Base-by-base conservation (phyloP, 352 stramenopile species). In the Blastocystis sp. region DNA sequence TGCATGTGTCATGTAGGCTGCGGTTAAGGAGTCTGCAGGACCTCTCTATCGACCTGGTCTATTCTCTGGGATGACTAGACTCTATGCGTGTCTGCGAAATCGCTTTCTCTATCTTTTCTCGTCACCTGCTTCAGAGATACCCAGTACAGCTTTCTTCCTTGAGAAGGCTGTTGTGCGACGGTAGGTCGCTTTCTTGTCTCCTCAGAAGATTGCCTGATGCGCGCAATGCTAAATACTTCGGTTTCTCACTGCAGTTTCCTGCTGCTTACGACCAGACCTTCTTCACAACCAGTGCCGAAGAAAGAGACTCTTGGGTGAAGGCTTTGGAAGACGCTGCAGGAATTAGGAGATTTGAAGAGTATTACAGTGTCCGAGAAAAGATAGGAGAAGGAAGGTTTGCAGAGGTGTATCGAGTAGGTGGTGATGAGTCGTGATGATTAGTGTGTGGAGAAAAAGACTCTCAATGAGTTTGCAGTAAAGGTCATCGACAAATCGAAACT, bases 401-500 rank as follows among this genome's bases (percentile, higher is more conserved):
- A 9, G 92, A 94, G 5, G 95, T 98, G 0, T 96, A 93, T 54
- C 93, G 73, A 43, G 73, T 85, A n/a, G 39, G 73, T 34, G 47
- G 24, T 45, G 18, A 20, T 3, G 7, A 24, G 47, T 43, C 0
- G 56, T 85, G 47, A 66, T 37, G 39, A 16, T 16, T 68, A 95
- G 78, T 94, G 92, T 16, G 94, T 91, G 11, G 92, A 95, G 90
- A 94, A 95, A 73, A 90, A 92, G 34, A 93, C 90, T 0, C 92
- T 92, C 3, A 62, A 91, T 34, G 90, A 90, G 53, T 91, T 88
- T 41, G 95, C 95, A 0, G 95, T 97, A n/a, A 98, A 98, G 85
- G 94, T 97, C 63, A 97, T 98, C 73, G 93, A 97, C 91, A 97
- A 98, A 90, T 91, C 92, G 90, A 95, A 94, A 87, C 91, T 97